Base-by-base conservation (phyloP, 257 asterid species). In the Nicotiana undulata region DNA sequence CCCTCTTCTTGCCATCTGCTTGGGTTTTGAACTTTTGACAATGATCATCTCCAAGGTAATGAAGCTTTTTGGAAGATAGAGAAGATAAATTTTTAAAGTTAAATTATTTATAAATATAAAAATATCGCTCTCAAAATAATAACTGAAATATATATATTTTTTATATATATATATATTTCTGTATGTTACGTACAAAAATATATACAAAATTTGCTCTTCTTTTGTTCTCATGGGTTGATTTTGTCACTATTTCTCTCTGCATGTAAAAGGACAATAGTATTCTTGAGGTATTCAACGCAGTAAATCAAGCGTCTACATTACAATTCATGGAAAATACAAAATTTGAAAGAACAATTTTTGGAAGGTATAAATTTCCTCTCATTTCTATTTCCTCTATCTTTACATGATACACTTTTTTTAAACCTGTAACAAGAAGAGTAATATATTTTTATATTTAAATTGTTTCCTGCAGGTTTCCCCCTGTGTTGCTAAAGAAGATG, bases 1-100 rank as follows among this genome's bases (percentile, higher is more conserved):
- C 85, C 98, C 99, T 75, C 80, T 95, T 90, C 89, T 92, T 82
- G 97, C 99, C 75, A 92, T 92, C 86, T 95, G 99, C 91, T 88
- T 95, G 82, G 99, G 99, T 59, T 93, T 93, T 91, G 99, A 95
- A 87, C 93, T 91, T 74, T 75, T 93, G 77, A 88, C 97, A 64
- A 95, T 88, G 98, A 87, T 92, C 26, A 89, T 95, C 86, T 90
- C 97, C 86, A 84, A 92, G 99, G 99, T 93, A 89, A 76, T 40
- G 56, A 68, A 5, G 32, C 1, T n/a, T 40, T 4, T 11, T 11
- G 56, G 56, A 68, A 40, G 58, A 68, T 68, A 68, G 32, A 40
- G 56, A 68, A 40, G 20, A 3, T 0, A 56, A 68, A 20, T 4
- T 12, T 11, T 68, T 68, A 28, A 37, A 6, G 20, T 20, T 68